Conservation (phyloP, 164 flowering plant genomes). For the Cinnamomum micranthum region DNA sequence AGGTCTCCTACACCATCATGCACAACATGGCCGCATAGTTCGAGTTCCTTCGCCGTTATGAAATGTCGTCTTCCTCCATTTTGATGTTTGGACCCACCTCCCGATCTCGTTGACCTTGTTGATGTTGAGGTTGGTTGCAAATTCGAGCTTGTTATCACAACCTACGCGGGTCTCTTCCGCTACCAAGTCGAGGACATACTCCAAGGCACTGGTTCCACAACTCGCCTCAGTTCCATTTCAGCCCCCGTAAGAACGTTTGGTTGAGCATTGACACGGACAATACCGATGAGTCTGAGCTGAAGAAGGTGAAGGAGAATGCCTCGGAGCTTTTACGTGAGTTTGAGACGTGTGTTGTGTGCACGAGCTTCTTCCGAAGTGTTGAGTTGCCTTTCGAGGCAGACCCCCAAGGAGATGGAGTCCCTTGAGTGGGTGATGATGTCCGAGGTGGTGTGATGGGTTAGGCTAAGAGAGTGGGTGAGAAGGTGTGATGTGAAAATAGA, state of each 20-base stretch:
- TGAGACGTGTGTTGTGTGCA: no score
- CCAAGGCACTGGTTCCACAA: conserved; percentile 54
- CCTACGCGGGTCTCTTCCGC: conserved; percentile 58
- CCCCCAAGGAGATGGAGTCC: no score
- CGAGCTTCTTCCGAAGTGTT: no score
- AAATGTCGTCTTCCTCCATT: conserved; percentile 7
- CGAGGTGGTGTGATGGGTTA: no score
- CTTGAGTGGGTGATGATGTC: no score
- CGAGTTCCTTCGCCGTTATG: conserved; percentile 53
- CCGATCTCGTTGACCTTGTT: conserved; percentile 45
- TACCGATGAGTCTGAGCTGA: conserved; percentile 73
- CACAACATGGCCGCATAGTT: conserved; percentile 66
- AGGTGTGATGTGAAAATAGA: no score
- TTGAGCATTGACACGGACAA: conserved; percentile 72
- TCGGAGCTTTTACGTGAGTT: conserved; percentile 7
- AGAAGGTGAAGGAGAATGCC: conserved; percentile 47
- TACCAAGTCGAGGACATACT: conserved; percentile 73
- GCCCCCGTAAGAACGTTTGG: conserved; percentile 57
- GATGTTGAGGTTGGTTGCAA: conserved; percentile 57
- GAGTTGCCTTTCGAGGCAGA: no score
- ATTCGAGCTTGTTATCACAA: conserved; percentile 64
- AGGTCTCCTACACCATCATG: conserved; percentile 71
- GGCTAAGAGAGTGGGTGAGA: no score
- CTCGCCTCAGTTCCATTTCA: conserved; percentile 58
- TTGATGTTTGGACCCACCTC: conserved; percentile 12